These are phyloP conservation scores for Tilletiopsis washingtonensis DNA, from an alignment of 1,284 basidiomycete genomes.

Conservation along the genomic window DNA sequence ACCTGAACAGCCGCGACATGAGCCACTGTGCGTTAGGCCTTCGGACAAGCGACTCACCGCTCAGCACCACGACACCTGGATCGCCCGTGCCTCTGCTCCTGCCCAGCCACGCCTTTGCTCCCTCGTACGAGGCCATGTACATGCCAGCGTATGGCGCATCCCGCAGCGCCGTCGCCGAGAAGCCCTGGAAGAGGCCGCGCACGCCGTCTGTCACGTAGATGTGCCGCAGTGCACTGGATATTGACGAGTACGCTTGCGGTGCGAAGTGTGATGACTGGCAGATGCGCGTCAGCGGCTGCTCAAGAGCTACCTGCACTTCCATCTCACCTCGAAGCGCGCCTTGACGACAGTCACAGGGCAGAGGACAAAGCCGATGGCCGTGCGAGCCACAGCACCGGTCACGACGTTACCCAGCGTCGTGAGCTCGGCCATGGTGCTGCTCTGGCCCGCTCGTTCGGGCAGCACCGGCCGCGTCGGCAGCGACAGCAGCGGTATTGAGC, in stretches of 20 bases:
- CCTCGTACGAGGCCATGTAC: slow-evolving; percentile 78
- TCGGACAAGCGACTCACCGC: slow-evolving; percentile 24
- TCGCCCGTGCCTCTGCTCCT: not conserved
- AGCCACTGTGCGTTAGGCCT: not conserved
- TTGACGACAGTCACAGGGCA: slow-evolving; percentile 94
- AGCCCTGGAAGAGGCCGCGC: slow-evolving; percentile 76
- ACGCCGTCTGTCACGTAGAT: slow-evolving; percentile 64
- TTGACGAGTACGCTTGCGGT: slow-evolving; percentile 26
- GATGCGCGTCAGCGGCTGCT: slow-evolving; percentile 1
- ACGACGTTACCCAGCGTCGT: slow-evolving; percentile 74
- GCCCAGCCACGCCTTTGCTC: slow-evolving; percentile 27
- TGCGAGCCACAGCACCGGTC: slow-evolving; percentile 77
- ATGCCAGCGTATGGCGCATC: slow-evolving; percentile 95
- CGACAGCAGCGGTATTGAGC: slow-evolving; percentile 33
- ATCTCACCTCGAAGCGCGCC: slow-evolving; percentile 77
- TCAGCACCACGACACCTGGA: slow-evolving; percentile 7
- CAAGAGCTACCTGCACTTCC: not conserved
- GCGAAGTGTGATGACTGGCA: slow-evolving; percentile 34
- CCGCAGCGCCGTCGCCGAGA: slow-evolving; percentile 77
- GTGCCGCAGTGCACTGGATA: slow-evolving; percentile 26
- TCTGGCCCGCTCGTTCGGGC: slow-evolving; percentile 52
- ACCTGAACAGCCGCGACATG: not conserved
- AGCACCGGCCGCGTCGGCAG: slow-evolving; percentile 18
- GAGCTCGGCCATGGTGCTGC: slow-evolving; percentile 52
- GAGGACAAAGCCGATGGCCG: slow-evolving; percentile 74